phyloP scores from a whole-genome alignment of 495 filamentous ascomycete species.

The Hapsidospora chrysogenum region DNA sequence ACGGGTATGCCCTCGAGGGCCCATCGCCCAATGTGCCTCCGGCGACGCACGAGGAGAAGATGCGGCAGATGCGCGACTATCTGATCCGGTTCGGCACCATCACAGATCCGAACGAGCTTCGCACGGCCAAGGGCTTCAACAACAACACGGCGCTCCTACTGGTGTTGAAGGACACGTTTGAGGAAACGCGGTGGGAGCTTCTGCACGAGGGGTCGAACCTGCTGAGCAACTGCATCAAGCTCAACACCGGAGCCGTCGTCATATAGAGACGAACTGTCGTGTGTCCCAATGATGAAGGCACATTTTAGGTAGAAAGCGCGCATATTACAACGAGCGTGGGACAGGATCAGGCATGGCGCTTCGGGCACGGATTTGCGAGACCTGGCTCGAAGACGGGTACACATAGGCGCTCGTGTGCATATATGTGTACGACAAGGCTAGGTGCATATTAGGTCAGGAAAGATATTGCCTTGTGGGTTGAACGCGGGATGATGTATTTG shows the following conservation, averaged over 20 bases:
- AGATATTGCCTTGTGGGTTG: too few species aligned
- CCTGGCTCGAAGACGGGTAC: too few species aligned
- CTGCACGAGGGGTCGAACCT: conserved; percentile 71
- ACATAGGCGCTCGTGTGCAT: too few species aligned
- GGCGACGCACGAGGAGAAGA: conserved; percentile 42
- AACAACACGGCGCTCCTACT: conserved; percentile 68
- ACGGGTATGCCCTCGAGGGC: conserved; percentile 84
- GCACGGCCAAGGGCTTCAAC: conserved; percentile 59
- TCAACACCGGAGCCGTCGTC: conserved; percentile 23
- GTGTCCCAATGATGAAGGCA: too few species aligned
- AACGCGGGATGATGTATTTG: too few species aligned
- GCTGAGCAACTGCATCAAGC: conserved; percentile 58
- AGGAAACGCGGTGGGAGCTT: conserved; percentile 77
- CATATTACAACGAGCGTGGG: too few species aligned
- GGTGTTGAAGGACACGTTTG: conserved; percentile 67
- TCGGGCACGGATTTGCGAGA: too few species aligned
- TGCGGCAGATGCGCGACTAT: conserved; percentile 65
- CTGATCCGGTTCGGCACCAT: conserved; percentile 58
- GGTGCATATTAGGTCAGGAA: too few species aligned
- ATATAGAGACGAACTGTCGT: too few species aligned
- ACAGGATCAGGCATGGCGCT: too few species aligned
- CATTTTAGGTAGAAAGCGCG: too few species aligned
- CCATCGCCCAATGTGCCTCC: conserved; percentile 35
- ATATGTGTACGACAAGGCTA: too few species aligned
- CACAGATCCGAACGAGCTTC: conserved; percentile 65